Evolutionary conservation across 2,329 filamentous ascomycete genomes (phyloP), one percentile per base, ranked within the genome.

Genomic region (Colletotrichum zoysiae): DNA sequence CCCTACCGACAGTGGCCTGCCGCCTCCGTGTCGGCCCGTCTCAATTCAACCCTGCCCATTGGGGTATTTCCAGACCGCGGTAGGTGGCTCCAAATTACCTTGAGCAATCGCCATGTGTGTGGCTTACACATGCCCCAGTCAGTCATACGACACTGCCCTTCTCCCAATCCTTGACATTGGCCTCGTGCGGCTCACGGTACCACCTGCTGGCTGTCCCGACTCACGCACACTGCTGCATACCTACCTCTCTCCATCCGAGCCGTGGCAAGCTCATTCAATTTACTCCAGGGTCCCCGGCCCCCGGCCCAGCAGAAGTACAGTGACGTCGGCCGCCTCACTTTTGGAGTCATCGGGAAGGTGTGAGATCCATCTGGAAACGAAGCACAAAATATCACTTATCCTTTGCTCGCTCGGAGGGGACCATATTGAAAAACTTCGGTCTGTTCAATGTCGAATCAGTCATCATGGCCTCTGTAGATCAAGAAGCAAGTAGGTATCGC

Each of bases 111-210:
- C 58, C 30, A 48, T 12, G 23, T 67, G 20, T 12, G 23, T 67
- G 20, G 20, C 9, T 46, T 53, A 8, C 42, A 50, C 42, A 35
- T 11, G 26, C 20, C 26, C 1, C 14, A 59, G 63, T 72, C 14
- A 59, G 63, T 72, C 70, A 33, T 70, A 72, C 70, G 65, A 70
- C 58, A 30, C 51, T 48, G 33, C 58, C 65, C 35, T 53, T 66
- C 59, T 55, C 46, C 35, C 20, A 33, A 40, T 33, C 30, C 40
- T 53, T 12, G 48, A 8, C 40, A 44, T 48, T 48, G 33, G 60
- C 46, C 48, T 16, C 7, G 44, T 63, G 53, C 46, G 59, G 64
- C 65, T 50, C 51, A 26, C 18, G 55, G 55, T 46, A 11, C 38
- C 70, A 44, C 55, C 33, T n/a, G 33, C 46, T 23, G 8, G n/a